Conservation (phyloP, 345 rosid genomes). For the Reutealis trisperma region DNA sequence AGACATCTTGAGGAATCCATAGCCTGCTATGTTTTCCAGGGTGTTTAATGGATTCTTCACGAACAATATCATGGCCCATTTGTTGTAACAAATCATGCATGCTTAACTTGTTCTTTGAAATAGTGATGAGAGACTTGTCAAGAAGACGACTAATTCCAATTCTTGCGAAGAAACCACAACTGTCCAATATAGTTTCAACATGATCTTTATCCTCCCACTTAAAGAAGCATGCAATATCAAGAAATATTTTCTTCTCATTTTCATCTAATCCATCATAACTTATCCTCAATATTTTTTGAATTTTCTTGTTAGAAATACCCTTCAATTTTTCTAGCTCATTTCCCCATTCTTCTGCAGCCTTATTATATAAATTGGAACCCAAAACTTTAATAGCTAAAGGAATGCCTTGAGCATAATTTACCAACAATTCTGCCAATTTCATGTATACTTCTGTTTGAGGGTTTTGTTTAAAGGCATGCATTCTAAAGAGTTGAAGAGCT, state of each 20-base stretch:
- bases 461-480: not conserved
- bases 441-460: not conserved
- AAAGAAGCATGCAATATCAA: not conserved
- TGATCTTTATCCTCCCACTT: not conserved
- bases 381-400: constrained; percentile 11
- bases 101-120: not conserved
- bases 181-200: not conserved
- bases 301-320: not conserved
- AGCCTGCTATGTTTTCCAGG: not conserved
- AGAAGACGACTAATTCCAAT: not conserved
- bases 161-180: not conserved
- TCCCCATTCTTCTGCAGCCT: not conserved
- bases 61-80: constrained; percentile 13
- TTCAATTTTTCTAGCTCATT: not conserved
- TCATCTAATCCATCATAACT: not conserved
- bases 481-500: not conserved
- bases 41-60: not conserved
- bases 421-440: not conserved
- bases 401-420: not conserved
- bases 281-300: not conserved
- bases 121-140: not conserved
- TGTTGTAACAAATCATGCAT: not conserved
- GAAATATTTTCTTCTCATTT: not conserved
- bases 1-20: not conserved
- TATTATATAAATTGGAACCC: not conserved